Base-by-base conservation (phyloP, 306 rosid genomes). In the Amphicarpaea edgeworthii region DNA sequence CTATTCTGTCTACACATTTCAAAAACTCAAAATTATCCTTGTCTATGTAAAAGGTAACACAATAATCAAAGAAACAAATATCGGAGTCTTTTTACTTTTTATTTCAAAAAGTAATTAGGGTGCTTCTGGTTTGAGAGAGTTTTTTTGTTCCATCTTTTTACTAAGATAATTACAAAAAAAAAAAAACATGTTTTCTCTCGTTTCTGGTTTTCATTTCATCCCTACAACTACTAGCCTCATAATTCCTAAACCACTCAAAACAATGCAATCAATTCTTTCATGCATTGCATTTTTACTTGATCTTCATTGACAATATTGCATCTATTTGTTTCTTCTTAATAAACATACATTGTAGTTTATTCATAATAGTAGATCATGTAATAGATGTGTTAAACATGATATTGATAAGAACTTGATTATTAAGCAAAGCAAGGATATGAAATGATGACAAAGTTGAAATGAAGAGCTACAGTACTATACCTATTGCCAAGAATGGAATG, bases 401-500 rank as follows among this genome's bases (percentile, higher is more conserved):
- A 9, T 3, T 21, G 34, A 14, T 21, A 55, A 55, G 37, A 19
- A 51, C 7, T 55, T 9, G 12, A 55, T 11, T 10, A 55, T 11
- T 10, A 55, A 55, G 61, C 6, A 55, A 12, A 57, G 12, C 4
- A 57, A 57, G 64, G 19, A 24, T 24, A 57, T 24, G 64, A 55
- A 54, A 55, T 55, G 2, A 55, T 55, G 2, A 34, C 3, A 32
- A 61, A 24, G 46, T 37, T 26, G 37, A 61, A 37, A 16, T 1
- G 47, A 17, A 37, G 30, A n/a, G n/a, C n/a, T n/a, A n/a, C n/a
- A n/a, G n/a, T n/a, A n/a, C n/a, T n/a, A n/a, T 23, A 89, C 93
- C 91, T 85, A 75, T 91, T 91, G 73, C 97, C 97, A 26, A 88
- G 93, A 68, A 91, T 78, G 34, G 93, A 86, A 72, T 91, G 97